Conservation (phyloP, 1,139 yeast species). For the Yamadazyma atmosphaerica region DNA sequence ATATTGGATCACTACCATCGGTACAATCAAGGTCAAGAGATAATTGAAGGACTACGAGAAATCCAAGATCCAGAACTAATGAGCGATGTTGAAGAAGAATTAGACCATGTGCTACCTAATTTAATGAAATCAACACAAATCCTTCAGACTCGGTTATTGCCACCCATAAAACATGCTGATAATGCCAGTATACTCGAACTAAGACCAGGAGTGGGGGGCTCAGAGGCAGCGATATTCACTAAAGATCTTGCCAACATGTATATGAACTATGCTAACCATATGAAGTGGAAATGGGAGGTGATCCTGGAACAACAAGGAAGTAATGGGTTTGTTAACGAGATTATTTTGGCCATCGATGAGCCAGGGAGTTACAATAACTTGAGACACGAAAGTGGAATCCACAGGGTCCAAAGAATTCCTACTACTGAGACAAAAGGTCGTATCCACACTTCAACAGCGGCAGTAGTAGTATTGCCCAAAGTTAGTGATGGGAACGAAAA, state of each 20-base stretch:
- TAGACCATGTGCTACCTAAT: slow-evolving; percentile 33
- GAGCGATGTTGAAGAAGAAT: slow-evolving; percentile 28
- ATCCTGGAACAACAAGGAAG: slow-evolving; percentile 63
- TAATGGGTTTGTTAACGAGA: slow-evolving; percentile 68
- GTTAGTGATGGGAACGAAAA: slow-evolving; percentile 57
- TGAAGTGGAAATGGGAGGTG: slow-evolving; percentile 66
- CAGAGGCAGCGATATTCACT: slow-evolving; percentile 87
- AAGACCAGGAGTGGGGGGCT: slow-evolving; percentile 96
- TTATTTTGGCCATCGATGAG: slow-evolving; percentile 69
- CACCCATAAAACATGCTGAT: slow-evolving; percentile 76
- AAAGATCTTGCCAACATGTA: slow-evolving; percentile 83
- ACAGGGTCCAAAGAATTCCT: slow-evolving; percentile 92
- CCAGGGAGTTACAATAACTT: slow-evolving; percentile 75
- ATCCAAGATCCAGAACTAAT: slow-evolving; percentile 26
- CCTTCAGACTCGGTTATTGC: slow-evolving; percentile 62
- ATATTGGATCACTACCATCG: slow-evolving; percentile 53
- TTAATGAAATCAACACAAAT: slow-evolving; percentile 37
- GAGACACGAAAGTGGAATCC: slow-evolving; percentile 92
- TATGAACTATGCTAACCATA: slow-evolving; percentile 60
- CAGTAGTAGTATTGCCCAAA: slow-evolving; percentile 91
- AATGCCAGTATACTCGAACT: slow-evolving; percentile 79
- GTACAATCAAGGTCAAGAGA: slow-evolving; percentile 41
- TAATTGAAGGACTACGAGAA: slow-evolving; percentile 37
- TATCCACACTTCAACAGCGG: slow-evolving; percentile 94
- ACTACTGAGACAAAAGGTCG: slow-evolving; percentile 92